phyloP scores from a whole-genome alignment of 805 yeast species.

The Yarrowia porcina region DNA sequence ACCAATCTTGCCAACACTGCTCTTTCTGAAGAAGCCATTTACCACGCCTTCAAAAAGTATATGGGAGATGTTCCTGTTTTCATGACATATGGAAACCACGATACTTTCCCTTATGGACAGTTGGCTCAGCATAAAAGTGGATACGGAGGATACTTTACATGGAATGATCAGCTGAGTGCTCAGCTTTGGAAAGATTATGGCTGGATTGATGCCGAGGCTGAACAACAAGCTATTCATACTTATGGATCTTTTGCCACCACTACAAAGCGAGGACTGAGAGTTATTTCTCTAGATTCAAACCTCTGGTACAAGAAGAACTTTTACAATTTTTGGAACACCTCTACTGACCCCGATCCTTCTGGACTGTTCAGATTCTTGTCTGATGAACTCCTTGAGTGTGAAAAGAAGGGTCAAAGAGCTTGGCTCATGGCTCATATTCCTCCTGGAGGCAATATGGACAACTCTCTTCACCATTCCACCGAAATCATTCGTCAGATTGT shows the following conservation, averaged over 20 bases:
- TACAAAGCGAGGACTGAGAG: constrained; percentile 56
- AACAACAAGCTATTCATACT: constrained; percentile 39
- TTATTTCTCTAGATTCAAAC: constrained; percentile 63
- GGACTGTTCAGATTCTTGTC: constrained; percentile 61
- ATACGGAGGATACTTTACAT: constrained; percentile 43
- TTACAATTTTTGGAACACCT: constrained; percentile 48
- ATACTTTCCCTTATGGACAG: constrained; percentile 69
- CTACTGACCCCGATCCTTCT: constrained; percentile 54
- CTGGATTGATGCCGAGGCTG: constrained; percentile 43
- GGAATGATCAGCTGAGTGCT: constrained; percentile 50
- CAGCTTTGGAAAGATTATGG: constrained; percentile 48
- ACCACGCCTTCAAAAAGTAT: constrained; percentile 51
- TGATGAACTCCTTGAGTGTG: constrained; percentile 60
- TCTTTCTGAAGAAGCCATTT: constrained; percentile 50
- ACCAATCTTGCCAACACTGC: constrained; percentile 49
- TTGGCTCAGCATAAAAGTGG: constrained; percentile 53
- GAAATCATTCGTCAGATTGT: constrained; percentile 54
- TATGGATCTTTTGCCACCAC: constrained; percentile 61
- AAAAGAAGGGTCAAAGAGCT: constrained; percentile 56
- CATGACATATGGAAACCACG: constrained; percentile 68
- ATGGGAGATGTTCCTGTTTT: constrained; percentile 55
- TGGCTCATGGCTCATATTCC: constrained; percentile 75
- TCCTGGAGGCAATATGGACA: constrained; percentile 44
- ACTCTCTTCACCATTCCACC: constrained; percentile 60
- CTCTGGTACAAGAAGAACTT: constrained; percentile 63